phyloP scores from a whole-genome alignment of 352 stramenopile species.

The Blastocystis sp. region DNA sequence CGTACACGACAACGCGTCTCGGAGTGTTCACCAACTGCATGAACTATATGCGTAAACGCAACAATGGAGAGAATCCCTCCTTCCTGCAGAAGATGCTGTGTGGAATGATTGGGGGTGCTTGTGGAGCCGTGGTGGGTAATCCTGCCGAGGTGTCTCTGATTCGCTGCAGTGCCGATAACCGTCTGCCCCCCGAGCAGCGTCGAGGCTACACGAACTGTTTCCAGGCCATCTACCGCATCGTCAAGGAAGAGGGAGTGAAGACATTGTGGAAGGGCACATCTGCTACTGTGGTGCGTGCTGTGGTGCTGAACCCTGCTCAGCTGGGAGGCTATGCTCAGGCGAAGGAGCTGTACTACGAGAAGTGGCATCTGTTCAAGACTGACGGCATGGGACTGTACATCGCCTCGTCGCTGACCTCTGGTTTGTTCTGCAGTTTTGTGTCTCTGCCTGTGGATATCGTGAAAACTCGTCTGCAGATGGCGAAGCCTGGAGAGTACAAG shows the following conservation, averaged over 20 bases:
- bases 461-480: constrained; percentile 62
- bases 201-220: constrained; percentile 60
- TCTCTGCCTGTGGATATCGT: constrained; percentile 63
- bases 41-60: not conserved
- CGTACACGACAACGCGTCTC: constrained; percentile 58
- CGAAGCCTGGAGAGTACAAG: constrained; percentile 20
- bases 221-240: constrained; percentile 53
- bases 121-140: constrained; percentile 58
- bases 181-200: constrained; percentile 57
- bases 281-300: constrained; percentile 37
- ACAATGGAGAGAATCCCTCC: constrained; percentile 19
- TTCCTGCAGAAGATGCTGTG: constrained; percentile 59
- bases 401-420: constrained; percentile 49
- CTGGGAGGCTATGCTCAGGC: constrained; percentile 59
- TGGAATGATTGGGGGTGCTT: constrained; percentile 56
- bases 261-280: constrained; percentile 58
- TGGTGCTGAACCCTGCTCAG: constrained; percentile 54
- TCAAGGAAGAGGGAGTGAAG: constrained; percentile 60
- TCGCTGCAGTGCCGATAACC: constrained; percentile 41
- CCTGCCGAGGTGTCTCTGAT: constrained; percentile 56
- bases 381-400: constrained; percentile 43
- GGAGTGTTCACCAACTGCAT: constrained; percentile 57
- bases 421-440: constrained; percentile 53
- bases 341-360: constrained; percentile 57
- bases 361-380: constrained; percentile 45